Conservation (phyloP, 129 eudicot genomes). For the Lactuca saligna region DNA sequence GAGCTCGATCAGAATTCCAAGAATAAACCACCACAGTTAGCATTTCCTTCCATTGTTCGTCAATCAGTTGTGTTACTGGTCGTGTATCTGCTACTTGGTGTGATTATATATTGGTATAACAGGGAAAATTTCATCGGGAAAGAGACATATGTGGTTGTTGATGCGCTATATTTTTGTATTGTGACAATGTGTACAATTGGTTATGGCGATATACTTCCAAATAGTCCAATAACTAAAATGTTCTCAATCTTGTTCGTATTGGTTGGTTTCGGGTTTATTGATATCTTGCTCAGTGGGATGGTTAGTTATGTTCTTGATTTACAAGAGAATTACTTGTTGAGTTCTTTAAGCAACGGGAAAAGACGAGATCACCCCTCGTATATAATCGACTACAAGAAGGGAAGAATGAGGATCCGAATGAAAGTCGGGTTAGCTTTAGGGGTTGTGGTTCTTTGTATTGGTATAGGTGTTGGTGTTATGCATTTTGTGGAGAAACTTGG, state of each 20-base stretch:
- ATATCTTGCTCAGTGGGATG: constrained; percentile 66
- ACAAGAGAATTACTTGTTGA: constrained; percentile 60
- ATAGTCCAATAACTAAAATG: constrained; percentile 47
- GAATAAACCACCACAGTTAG: constrained; percentile 28
- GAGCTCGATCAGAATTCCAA: constrained; percentile 21
- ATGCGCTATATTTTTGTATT: constrained; percentile 74
- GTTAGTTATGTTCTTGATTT: constrained; percentile 69
- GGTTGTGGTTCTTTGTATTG: constrained; percentile 68
- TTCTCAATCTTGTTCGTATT: constrained; percentile 61
- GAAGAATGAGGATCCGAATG: constrained; percentile 78
- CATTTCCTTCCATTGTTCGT: constrained; percentile 39
- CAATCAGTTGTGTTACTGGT: constrained; percentile 55
- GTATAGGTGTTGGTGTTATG: constrained; percentile 56
- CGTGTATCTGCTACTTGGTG: constrained; percentile 53
- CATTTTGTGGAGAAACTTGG: constrained; percentile 52
- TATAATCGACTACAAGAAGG: constrained; percentile 65
- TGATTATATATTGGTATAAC: constrained; percentile 49
- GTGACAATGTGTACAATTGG: constrained; percentile 82
- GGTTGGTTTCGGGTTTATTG: constrained; percentile 73
- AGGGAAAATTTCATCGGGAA: constrained; percentile 38
- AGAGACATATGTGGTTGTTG: constrained; percentile 62
- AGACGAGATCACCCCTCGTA: constrained; percentile 26
- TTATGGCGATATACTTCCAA: constrained; percentile 74
- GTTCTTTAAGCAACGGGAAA: constrained; percentile 32
- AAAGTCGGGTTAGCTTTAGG: constrained; percentile 79